Percentiles rank a stretch among this genome's conserved stretches.
Evolutionary conservation across 192 early-diverging fungal genomes (phyloP).

Genomic region (Kickxella alabastrina): DNA sequence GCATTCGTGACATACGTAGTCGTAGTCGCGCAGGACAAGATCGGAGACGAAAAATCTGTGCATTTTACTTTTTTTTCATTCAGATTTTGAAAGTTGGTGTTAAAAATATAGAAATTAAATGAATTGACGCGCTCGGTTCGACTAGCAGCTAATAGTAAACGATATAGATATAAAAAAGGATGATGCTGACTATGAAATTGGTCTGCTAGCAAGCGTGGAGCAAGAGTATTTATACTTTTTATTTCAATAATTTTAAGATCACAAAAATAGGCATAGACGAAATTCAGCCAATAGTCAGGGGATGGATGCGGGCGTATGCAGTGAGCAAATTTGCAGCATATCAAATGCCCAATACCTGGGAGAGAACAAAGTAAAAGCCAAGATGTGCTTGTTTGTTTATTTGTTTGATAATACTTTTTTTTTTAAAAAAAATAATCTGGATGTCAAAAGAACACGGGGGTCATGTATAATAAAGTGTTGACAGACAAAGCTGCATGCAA

Average conservation of each 20-base stretch:
- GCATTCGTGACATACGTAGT: conserved; percentile 11
- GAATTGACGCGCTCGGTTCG: background rate
- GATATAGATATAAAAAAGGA: background rate
- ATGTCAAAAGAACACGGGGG: conserved; percentile 5
- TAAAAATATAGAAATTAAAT: background rate
- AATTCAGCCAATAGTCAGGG: too few relatives aligned
- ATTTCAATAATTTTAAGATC: too few relatives aligned
- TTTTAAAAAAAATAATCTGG: background rate
- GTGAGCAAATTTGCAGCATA: too few relatives aligned
- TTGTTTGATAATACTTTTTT: background rate
- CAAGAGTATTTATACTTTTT: too few relatives aligned
- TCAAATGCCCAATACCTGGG: too few relatives aligned
- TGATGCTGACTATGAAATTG: background rate
- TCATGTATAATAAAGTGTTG: conserved; percentile 32
- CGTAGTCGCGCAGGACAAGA: background rate
- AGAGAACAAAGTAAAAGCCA: too few relatives aligned
- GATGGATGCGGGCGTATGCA: too few relatives aligned
- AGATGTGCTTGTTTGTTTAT: too few relatives aligned
- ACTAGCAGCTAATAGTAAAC: background rate
- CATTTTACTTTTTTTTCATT: conserved; percentile 7
- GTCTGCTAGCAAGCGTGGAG: too few relatives aligned
- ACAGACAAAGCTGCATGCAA: conserved; percentile 34
- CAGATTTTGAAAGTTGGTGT: background rate
- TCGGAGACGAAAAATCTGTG: too few relatives aligned
- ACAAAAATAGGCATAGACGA: too few relatives aligned